These are phyloP conservation scores for Rhizophagus prolifer DNA, from an alignment of 192 early-diverging fungal genomes.

Conservation along the genomic window DNA sequence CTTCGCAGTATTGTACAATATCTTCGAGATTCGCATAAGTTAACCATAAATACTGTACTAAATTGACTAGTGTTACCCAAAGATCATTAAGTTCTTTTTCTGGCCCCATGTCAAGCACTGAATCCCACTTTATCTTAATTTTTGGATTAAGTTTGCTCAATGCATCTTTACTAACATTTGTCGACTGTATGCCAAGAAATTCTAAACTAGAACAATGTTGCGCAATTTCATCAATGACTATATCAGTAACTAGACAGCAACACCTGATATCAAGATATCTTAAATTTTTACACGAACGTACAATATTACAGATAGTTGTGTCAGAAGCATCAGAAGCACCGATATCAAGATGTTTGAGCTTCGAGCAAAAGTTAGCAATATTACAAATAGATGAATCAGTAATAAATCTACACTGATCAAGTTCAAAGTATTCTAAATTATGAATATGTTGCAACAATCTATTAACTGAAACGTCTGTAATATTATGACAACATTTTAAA, in stretches of 20 bases:
- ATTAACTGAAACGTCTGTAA: conserved; percentile 26
- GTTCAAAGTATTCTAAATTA: conserved; percentile 6
- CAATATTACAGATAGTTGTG: conserved; percentile 20
- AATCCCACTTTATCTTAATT: not conserved
- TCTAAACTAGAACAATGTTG: no score
- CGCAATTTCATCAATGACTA: conserved; percentile 4
- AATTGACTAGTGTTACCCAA: not conserved
- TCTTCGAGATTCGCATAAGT: no score
- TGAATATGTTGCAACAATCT: conserved; percentile 5
- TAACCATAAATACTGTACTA: no score
- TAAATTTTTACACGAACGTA: conserved; percentile 22
- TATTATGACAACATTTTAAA: conserved; percentile 11
- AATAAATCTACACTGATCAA: conserved; percentile 21
- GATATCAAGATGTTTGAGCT: conserved; percentile 12
- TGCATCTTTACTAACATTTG: no score
- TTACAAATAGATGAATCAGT: conserved; percentile 23
- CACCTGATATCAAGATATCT: conserved; percentile 21
- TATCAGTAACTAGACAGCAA: conserved; percentile 21
- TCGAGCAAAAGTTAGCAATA: conserved; percentile 18
- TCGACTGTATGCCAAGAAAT: no score
- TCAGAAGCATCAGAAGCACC: conserved; percentile 7
- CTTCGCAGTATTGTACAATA: no score
- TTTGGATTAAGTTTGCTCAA: no score
- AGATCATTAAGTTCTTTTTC: conserved; percentile 11
- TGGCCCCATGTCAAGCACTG: not conserved